Evolutionary conservation across 2,329 filamentous ascomycete genomes (phyloP), one percentile per base, ranked within the genome.

Genomic region (Akanthomyces dipterigenus): DNA sequence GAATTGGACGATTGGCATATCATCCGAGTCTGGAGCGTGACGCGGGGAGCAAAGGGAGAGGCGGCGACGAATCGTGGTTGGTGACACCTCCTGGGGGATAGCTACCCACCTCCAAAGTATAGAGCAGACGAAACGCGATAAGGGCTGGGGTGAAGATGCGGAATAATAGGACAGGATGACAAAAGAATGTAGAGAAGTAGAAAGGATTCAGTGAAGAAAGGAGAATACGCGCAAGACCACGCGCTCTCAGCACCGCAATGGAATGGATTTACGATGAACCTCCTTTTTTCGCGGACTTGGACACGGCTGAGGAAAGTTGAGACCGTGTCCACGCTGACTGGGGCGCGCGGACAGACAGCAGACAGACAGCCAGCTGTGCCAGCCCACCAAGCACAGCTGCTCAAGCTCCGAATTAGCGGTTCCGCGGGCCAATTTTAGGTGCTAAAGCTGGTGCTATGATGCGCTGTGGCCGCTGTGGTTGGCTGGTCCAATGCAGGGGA

Each of bases 191-290:
- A 59, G 60, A 63, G 53, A 60, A 55, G 55, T 54, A 20, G 18
- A 31, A 42, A 46, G 11, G 5, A 11, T 22, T 38, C n/a, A 50
- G 46, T 5, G 20, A 51, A 43, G 28, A 45, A 50, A 24, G 34
- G 20, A 22, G 26, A 46, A 46, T 18, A 60, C 28, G 40, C 48
- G 57, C 57, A 53, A 54, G 31, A 20, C 16, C 34, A 59, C 46
- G 31, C 42, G 46, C 54, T 42, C 36, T 28, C 60, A 57, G 64
- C 59, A 66, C 67, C 66, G 64, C 65, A 69, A 64, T 55, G 68
- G 34, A 62, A 61, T 63, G 57, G n/a, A 54, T 54, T 53, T 28
- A 48, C 57, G 49, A 60, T 60, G 57, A 60, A 60, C 38, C 57
- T 60, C 57, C 57, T 60, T 60, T 60, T 60, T 51, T 42, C 11